Evolutionary conservation across 305 asterid genomes (phyloP).

Genomic region (Rubia peregrina): DNA sequence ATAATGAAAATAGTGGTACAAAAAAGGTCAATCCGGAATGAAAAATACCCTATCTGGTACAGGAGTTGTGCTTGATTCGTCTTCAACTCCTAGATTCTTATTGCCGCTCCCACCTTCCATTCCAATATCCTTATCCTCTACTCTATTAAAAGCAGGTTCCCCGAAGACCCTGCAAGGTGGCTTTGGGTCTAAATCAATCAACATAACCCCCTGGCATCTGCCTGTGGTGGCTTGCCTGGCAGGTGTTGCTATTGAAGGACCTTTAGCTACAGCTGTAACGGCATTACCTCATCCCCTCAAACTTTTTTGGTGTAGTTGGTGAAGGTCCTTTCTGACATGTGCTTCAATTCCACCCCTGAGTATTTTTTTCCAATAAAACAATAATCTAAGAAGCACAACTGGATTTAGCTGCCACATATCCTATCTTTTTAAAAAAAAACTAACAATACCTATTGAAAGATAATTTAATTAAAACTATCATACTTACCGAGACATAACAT

Average conservation of each 20-base stretch:
- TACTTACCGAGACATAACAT: background rate
- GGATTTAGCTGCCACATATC: too few relatives aligned
- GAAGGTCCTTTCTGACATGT: accelerated
- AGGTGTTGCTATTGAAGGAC: constrained; percentile 73
- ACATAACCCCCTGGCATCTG: constrained; percentile 81
- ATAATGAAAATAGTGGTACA: background rate
- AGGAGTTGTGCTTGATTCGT: constrained; percentile 77
- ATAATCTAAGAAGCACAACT: too few relatives aligned
- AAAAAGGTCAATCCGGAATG: constrained; percentile 14
- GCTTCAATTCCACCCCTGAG: too few relatives aligned
- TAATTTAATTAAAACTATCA: too few relatives aligned
- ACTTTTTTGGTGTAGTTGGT: too few relatives aligned
- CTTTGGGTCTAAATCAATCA: constrained; percentile 77
- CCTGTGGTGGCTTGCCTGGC: constrained; percentile 70
- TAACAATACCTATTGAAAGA: background rate
- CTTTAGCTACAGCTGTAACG: constrained; percentile 68
- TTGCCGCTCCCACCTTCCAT: constrained; percentile 95
- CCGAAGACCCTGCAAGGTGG: constrained; percentile 49
- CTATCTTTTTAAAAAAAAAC: background rate
- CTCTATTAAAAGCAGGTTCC: constrained; percentile 58
- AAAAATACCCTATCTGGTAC: constrained; percentile 85
- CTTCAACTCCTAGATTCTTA: constrained; percentile 84
- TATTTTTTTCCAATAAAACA: too few relatives aligned
- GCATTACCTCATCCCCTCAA: constrained; percentile 96
- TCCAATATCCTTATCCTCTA: constrained; percentile 66